Percentiles rank a stretch among this genome's conserved stretches.
These are phyloP conservation scores for Phytophthora syringae DNA, from an alignment of 352 stramenopile species.

Conservation along the genomic window DNA sequence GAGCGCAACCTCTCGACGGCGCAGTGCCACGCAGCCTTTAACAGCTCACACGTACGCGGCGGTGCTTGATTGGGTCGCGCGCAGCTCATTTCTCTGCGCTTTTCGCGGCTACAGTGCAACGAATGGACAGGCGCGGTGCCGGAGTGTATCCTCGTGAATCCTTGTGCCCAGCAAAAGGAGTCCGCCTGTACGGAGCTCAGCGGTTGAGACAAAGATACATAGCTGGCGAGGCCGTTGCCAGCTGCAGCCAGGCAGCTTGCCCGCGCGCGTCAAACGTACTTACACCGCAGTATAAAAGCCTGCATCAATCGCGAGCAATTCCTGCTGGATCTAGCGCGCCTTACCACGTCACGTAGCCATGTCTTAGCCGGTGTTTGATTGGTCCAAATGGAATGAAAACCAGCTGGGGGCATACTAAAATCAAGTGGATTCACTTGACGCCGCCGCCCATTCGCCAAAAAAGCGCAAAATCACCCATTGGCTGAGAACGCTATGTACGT, in stretches of 20 bases:
- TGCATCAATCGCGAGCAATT: conserved; percentile 3
- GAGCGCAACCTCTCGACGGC: conserved; percentile 15
- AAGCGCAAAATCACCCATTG: conserved; percentile 7
- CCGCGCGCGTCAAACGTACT: not conserved
- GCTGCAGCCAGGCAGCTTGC: too few relatives aligned
- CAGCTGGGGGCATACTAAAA: conserved; percentile 17
- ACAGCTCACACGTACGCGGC: conserved; percentile 24
- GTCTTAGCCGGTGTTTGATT: too few relatives aligned
- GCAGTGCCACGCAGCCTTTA: conserved; percentile 25
- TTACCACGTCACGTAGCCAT: conserved; percentile 18
- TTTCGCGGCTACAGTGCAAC: conserved; percentile 11
- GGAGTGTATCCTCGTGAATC: conserved; percentile 20
- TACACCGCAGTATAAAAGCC: conserved; percentile 14
- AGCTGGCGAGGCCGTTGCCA: not conserved
- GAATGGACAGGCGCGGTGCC: conserved; percentile 15
- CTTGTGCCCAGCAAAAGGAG: conserved; percentile 7
- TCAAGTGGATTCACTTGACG: conserved; percentile 12
- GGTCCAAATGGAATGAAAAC: not conserved
- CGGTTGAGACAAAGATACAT: too few relatives aligned
- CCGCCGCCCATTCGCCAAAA: conserved; percentile 9
- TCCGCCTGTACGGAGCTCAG: too few relatives aligned
- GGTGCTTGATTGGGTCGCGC: conserved; percentile 16
- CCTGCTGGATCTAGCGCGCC: not conserved
- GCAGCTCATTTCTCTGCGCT: conserved; percentile 20
- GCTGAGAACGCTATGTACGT: not conserved